These are phyloP conservation scores for Hemerocallis citrina DNA, from an alignment of 106 monocot species.

Conservation along the genomic window DNA sequence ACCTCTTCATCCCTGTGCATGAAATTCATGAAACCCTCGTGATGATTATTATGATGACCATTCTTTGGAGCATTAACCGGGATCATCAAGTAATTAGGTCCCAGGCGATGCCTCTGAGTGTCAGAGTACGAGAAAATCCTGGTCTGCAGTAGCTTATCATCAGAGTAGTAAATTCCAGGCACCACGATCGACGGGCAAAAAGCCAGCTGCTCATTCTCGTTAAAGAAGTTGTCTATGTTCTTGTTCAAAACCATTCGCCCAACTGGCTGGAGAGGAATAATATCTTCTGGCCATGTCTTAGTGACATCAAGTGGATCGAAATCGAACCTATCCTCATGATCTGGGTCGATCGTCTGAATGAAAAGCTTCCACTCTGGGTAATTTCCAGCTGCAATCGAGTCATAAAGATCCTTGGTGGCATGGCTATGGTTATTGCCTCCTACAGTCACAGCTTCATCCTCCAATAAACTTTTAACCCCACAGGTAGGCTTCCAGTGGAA, in stretches of 20 bases:
- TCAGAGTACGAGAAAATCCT: slow-evolving; percentile 60
- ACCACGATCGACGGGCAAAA: slow-evolving; percentile 61
- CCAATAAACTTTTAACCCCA: slow-evolving; percentile 72
- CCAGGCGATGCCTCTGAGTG: slow-evolving; percentile 67
- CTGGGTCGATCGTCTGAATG: slow-evolving; percentile 75
- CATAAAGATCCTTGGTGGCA: slow-evolving; percentile 76
- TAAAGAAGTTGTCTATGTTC: slow-evolving; percentile 78
- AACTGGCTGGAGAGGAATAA: slow-evolving; percentile 78
- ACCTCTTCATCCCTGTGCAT: slow-evolving; percentile 82
- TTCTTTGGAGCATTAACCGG: slow-evolving; percentile 66
- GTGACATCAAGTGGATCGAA: slow-evolving; percentile 90
- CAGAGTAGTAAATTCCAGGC: slow-evolving; percentile 63
- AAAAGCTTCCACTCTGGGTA: slow-evolving; percentile 84
- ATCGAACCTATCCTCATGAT: slow-evolving; percentile 67
- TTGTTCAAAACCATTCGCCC: slow-evolving; percentile 82
- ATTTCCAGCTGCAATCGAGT: slow-evolving; percentile 69
- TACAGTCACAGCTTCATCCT: slow-evolving; percentile 64
- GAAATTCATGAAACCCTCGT: slow-evolving; percentile 77
- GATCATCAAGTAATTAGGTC: slow-evolving; percentile 75
- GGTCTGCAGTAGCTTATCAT: slow-evolving; percentile 64
- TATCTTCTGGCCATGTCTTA: slow-evolving; percentile 84
- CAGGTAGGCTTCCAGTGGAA: slow-evolving; percentile 91
- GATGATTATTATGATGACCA: slow-evolving; percentile 66
- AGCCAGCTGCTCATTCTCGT: slow-evolving; percentile 62
- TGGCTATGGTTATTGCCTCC: slow-evolving; percentile 83